Conservation (phyloP, 129 eudicot genomes). For the Erigeron canadensis region DNA sequence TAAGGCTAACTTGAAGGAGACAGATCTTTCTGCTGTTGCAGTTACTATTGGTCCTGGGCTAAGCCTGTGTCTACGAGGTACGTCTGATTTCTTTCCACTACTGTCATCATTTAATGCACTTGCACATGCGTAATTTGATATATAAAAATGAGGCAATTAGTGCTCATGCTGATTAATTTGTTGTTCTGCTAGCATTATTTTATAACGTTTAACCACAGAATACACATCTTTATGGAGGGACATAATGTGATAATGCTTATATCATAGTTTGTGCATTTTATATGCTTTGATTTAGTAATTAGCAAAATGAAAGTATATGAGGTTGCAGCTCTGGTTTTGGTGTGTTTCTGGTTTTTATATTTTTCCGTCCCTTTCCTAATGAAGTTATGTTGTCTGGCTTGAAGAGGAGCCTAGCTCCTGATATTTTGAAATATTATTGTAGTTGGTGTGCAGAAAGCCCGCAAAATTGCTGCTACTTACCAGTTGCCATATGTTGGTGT, state of each 20-base stretch:
- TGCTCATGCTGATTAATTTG: not conserved
- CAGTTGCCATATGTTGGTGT: slow-evolving; percentile 85
- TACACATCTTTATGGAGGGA: not conserved
- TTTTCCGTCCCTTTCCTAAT: slow-evolving; percentile 5
- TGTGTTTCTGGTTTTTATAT: not conserved
- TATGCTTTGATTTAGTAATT: not conserved
- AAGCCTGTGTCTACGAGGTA: slow-evolving; percentile 93
- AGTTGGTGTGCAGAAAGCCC: slow-evolving; percentile 98
- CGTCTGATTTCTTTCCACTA: not conserved
- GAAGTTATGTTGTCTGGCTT: slow-evolving; percentile 8
- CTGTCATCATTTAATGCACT: not conserved
- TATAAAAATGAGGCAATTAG: not conserved
- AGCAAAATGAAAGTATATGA: not conserved
- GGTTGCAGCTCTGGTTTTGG: not conserved
- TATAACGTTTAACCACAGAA: not conserved
- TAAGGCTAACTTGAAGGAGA: slow-evolving; percentile 71
- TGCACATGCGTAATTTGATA: not conserved
- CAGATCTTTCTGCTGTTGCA: slow-evolving; percentile 94
- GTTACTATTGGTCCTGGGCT: slow-evolving; percentile 98
- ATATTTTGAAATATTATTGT: slow-evolving; percentile 21
- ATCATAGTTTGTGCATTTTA: not conserved
- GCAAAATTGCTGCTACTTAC: slow-evolving; percentile 67
- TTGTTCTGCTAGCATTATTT: not conserved
- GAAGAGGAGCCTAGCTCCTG: slow-evolving; percentile 10
- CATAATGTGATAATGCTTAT: not conserved